phyloP scores from a whole-genome alignment of 441 rosid genomes.

The Adansonia rubrostipa region DNA sequence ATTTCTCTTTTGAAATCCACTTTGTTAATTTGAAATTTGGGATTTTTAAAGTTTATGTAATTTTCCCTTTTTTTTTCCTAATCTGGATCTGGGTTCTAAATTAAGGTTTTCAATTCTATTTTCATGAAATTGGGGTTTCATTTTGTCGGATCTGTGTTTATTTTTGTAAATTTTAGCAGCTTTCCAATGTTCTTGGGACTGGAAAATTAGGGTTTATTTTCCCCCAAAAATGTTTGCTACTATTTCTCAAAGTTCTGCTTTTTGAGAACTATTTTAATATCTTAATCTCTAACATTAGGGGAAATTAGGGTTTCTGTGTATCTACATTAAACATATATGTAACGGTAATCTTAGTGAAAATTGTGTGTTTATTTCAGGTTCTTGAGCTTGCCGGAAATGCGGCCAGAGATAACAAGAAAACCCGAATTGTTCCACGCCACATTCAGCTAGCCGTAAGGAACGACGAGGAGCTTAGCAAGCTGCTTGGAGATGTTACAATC shows the following conservation, averaged over 20 bases:
- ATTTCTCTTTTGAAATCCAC: neutral
- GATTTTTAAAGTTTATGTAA: neutral
- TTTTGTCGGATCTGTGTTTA: no score
- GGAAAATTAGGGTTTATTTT: neutral
- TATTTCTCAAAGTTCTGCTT: neutral
- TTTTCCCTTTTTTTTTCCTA: neutral
- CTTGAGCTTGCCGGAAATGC: conserved; percentile 96
- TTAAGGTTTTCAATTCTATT: neutral
- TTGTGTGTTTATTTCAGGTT: conserved; percentile 47
- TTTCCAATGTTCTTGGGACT: neutral
- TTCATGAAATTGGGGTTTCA: neutral
- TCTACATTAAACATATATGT: neutral
- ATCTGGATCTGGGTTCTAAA: no score
- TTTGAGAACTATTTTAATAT: neutral
- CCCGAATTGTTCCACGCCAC: conserved; percentile 88
- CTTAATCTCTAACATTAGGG: neutral
- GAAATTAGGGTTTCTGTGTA: neutral
- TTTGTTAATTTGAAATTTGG: neutral
- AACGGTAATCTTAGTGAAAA: neutral
- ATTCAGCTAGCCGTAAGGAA: conserved; percentile 90
- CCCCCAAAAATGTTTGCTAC: no score
- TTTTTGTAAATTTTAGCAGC: neutral
- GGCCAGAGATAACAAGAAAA: conserved; percentile 91
- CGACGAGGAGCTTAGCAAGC: conserved; percentile 91
- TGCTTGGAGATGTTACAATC: conserved; percentile 85